These are phyloP conservation scores for Arthrinium phaeospermum DNA, from an alignment of 2,329 filamentous ascomycete genomes.

Conservation along the genomic window DNA sequence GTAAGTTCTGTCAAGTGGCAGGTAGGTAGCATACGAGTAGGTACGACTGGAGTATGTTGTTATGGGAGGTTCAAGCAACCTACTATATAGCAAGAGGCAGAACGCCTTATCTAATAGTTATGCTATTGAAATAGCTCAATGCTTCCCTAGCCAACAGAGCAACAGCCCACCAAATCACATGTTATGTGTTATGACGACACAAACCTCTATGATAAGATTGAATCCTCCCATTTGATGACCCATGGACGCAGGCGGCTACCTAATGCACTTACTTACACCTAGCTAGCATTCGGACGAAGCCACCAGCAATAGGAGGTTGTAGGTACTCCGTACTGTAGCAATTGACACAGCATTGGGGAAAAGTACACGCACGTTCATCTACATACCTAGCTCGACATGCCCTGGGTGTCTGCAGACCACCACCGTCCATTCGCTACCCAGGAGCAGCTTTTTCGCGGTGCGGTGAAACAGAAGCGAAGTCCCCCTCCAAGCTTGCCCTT, in stretches of 20 bases:
- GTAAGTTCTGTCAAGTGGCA: not conserved
- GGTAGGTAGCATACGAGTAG: not conserved
- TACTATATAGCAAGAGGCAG: not conserved
- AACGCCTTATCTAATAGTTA: not conserved
- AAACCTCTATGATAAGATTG: not conserved
- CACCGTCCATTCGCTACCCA: not conserved
- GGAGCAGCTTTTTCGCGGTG: not conserved
- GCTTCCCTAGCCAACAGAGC: not conserved
- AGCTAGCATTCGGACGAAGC: not conserved
- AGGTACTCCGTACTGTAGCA: not conserved
- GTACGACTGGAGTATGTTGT: not conserved
- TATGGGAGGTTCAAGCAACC: not conserved
- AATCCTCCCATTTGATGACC: not conserved
- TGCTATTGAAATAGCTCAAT: not conserved
- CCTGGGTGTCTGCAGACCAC: not conserved
- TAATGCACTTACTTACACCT: not conserved
- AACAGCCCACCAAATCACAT: constrained; percentile 11
- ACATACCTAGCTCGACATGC: not conserved
- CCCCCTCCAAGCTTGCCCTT: not conserved
- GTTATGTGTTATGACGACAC: constrained; percentile 17
- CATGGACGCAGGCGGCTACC: not conserved
- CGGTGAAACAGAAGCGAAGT: constrained; percentile 8
- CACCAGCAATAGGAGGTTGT: not conserved
- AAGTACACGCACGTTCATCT: not conserved
- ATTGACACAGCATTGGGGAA: not conserved